Evolutionary conservation across 257 asterid species (phyloP).

Genomic region (Capsicum chinense): DNA sequence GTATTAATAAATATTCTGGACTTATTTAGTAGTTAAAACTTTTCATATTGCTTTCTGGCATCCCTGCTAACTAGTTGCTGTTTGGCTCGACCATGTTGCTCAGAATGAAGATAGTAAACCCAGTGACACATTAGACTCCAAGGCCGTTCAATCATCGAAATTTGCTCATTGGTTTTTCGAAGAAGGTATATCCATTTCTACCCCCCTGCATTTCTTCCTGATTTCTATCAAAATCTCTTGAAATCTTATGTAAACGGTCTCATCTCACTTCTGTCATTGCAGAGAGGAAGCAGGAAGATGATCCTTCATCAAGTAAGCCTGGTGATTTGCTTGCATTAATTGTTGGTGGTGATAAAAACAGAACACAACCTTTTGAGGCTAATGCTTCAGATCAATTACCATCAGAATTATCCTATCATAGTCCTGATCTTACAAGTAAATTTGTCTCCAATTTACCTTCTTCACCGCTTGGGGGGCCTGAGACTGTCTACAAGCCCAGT

Average conservation of each 20-base stretch:
- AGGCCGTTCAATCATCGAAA: conserved; percentile 62
- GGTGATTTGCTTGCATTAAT: conserved; percentile 70
- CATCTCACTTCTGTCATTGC: conserved; percentile 33
- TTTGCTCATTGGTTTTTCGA: conserved; percentile 83
- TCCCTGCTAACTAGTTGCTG: conserved; percentile 26
- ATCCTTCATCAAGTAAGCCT: conserved; percentile 49
- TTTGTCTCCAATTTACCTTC: conserved; percentile 41
- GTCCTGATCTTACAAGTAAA: conserved; percentile 42
- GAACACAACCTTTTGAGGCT: conserved; percentile 46
- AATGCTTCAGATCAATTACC: conserved; percentile 38
- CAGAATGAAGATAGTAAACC: conserved; percentile 55
- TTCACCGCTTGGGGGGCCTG: conserved; percentile 53
- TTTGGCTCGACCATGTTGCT: conserved; percentile 29
- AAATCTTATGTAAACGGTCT: conserved; percentile 8
- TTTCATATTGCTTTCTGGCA: conserved; percentile 31
- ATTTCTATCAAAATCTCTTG: conserved; percentile 7
- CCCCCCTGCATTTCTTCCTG: neutral
- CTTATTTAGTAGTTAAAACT: neutral
- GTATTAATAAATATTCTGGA: neutral
- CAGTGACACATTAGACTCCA: conserved; percentile 56
- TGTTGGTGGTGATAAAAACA: conserved; percentile 68
- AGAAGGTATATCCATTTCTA: conserved; percentile 59
- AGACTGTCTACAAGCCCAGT: conserved; percentile 40
- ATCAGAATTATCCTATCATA: conserved; percentile 38
- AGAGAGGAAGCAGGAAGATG: conserved; percentile 60